phyloP scores from a whole-genome alignment of 257 asterid species.

The Solanum okadae region DNA sequence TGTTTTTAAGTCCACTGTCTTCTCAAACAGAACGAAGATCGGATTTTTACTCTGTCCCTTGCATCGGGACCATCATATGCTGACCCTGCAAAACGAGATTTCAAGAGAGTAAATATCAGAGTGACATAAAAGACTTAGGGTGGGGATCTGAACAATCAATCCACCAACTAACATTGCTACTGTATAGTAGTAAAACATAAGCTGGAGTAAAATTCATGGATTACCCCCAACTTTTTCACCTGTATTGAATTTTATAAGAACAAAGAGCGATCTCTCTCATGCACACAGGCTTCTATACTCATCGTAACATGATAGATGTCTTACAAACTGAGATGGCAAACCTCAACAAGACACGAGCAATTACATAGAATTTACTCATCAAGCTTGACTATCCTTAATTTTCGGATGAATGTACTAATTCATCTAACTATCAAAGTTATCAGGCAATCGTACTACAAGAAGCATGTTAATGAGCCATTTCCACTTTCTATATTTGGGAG shows the following conservation, averaged over 20 bases:
- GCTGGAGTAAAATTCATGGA: background rate
- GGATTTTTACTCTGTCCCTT: conserved; percentile 35
- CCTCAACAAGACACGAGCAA: background rate
- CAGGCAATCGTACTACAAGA: background rate
- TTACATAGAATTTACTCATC: background rate
- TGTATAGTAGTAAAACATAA: background rate
- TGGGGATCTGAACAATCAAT: background rate
- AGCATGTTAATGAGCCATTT: background rate
- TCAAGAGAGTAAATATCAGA: background rate
- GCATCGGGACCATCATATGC: conserved; percentile 55
- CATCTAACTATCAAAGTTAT: background rate
- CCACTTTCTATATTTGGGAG: background rate
- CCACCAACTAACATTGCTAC: background rate
- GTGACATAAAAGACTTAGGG: background rate
- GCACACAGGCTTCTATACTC: background rate
- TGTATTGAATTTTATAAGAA: background rate
- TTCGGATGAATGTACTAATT: background rate
- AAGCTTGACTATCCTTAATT: background rate
- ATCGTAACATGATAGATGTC: background rate
- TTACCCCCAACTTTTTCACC: background rate
- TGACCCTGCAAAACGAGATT: conserved; percentile 32
- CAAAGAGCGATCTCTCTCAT: background rate
- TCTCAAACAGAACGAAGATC: conserved; percentile 4
- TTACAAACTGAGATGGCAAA: background rate
- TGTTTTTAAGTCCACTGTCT: conserved; percentile 1